Evolutionary conservation across 495 filamentous ascomycete species (phyloP).

Genomic region (Aspergillus egyptiacus): DNA sequence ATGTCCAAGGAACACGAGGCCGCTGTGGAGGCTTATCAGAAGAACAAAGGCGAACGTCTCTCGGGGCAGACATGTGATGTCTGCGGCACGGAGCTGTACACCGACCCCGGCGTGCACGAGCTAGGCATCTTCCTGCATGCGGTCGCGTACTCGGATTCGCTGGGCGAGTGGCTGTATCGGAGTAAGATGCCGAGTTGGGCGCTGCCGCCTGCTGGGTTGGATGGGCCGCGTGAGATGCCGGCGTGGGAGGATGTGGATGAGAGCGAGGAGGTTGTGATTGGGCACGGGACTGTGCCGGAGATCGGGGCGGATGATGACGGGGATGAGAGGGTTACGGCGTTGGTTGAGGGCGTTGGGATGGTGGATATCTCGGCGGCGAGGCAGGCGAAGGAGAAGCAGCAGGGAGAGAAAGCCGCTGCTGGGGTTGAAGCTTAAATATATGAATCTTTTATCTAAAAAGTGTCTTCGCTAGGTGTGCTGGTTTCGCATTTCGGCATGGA

Average conservation of each 20-base stretch:
- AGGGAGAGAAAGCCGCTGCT: conserved; percentile 32
- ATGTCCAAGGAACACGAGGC: conserved; percentile 63
- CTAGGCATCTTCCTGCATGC: conserved; percentile 92
- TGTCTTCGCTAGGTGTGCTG: too few relatives aligned
- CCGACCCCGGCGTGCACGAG: conserved; percentile 84
- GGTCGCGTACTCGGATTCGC: conserved; percentile 72
- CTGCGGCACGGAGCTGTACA: conserved; percentile 84
- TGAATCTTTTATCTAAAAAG: too few relatives aligned
- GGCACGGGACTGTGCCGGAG: conserved; percentile 4
- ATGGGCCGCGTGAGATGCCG: conserved; percentile 52
- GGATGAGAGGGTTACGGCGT: conserved; percentile 5
- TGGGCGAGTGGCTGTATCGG: conserved; percentile 79
- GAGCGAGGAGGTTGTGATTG: conserved; percentile 32
- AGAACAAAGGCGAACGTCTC: conserved; percentile 76
- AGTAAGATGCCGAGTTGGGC: conserved; percentile 84
- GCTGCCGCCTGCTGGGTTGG: conserved; percentile 58
- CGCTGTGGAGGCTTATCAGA: conserved; percentile 79
- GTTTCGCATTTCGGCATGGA: conserved; percentile 55
- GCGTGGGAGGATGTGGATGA: conserved; percentile 34
- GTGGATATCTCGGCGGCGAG: conserved; percentile 18
- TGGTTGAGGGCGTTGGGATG: conserved; percentile 20
- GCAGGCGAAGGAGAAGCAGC: conserved; percentile 84
- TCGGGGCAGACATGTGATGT: conserved; percentile 74
- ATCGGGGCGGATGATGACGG: neutral
- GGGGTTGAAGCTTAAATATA: conserved; percentile 62